These are phyloP conservation scores for Aphanoascus verrucosus DNA, from an alignment of 2,329 filamentous ascomycete genomes.

Conservation along the genomic window DNA sequence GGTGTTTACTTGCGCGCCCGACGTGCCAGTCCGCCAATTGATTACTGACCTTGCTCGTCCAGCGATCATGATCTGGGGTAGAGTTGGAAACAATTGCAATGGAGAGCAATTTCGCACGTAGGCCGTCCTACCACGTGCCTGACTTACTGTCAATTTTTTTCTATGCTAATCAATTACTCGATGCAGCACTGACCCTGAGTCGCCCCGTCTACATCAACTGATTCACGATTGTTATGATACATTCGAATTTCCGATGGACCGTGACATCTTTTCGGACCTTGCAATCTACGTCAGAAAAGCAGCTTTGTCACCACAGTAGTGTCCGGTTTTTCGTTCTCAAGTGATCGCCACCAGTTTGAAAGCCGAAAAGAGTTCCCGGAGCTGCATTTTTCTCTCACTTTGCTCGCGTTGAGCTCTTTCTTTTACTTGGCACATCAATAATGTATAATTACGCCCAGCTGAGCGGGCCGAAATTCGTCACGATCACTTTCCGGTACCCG, in stretches of 20 bases:
- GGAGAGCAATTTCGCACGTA: background rate
- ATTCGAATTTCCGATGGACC: conserved; percentile 9
- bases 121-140: background rate
- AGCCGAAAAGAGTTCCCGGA: no score
- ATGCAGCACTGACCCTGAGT: conserved; percentile 9
- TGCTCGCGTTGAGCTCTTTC: no score
- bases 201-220: conserved; percentile 7
- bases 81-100: conserved; percentile 3
- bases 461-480: no score
- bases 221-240: conserved; percentile 6
- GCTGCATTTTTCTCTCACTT: no score
- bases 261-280: conserved; percentile 4
- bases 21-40: conserved; percentile 30
- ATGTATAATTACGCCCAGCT: no score
- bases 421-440: no score
- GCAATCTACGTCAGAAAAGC: conserved; percentile 10
- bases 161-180: background rate
- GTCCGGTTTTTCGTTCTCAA: no score
- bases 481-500: no score
- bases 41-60: conserved; percentile 32
- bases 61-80: conserved; percentile 24
- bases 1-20: conserved; percentile 28
- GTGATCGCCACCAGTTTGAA: no score
- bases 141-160: background rate
- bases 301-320: background rate